Evolutionary conservation across 2,329 filamentous ascomycete species (phyloP), one percentile per base, ranked within the genome.

Genomic region (Cercospora canescens): DNA sequence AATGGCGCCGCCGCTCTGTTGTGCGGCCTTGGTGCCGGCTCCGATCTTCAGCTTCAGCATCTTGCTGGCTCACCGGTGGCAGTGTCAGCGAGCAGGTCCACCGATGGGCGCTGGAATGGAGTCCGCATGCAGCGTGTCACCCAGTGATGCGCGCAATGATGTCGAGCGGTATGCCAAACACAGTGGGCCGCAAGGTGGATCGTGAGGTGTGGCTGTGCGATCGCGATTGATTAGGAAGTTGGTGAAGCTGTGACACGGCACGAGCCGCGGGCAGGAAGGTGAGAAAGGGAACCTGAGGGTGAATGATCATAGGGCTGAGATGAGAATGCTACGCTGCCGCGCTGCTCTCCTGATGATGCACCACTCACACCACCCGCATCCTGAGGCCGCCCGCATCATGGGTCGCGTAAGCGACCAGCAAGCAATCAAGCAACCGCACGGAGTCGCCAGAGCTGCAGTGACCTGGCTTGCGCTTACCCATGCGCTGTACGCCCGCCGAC

Each of bases 41-140:
- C 63, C 64, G 45, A 71, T 63, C 62, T 71, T 71, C 56, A 71
- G 68, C 63, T 71, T 71, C 54, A 71, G 63, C 70, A 71, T 70
- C 52, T 34, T 55, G 18, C 45, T 30, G 9, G 9, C 11, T 28
- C 45, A 54, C 41, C 32, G 24, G 60, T 56, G 60, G 50, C 60
- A 56, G 50, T 62, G 50, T 56, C 32, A 28, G 24, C 21, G 18
- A 56, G 14, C 26, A 26, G 52, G 52, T 35, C 30, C 28, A 56
- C 52, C 52, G 52, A 30, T 56, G 30, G 21, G 52, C 52, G 52
- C 30, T 34, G 52, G 52, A 35, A 56, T 56, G 52, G 28, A 24
- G 52, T 56, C 34, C n/a, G 48, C 48, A 50, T 54, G 18, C 59
- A 54, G 30, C 11, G 59, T 48, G 57, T 60, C 32, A 54, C 59